These are phyloP conservation scores for Elsinoe fawcettii DNA, from an alignment of 2,329 filamentous ascomycete genomes.

Conservation along the genomic window DNA sequence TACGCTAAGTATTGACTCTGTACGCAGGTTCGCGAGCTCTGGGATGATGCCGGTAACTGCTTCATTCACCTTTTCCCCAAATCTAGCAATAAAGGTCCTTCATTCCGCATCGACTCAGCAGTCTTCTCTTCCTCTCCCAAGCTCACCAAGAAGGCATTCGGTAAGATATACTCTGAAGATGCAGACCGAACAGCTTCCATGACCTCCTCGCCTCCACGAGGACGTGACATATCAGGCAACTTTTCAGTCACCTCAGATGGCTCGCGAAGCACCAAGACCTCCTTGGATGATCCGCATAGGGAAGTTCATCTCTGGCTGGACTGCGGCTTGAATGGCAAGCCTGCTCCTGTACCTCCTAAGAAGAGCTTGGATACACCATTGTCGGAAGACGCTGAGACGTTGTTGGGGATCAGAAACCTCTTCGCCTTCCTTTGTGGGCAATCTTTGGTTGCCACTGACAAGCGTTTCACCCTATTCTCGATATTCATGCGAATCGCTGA, in stretches of 20 bases:
- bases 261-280: conserved; percentile 42
- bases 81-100: conserved; percentile 48
- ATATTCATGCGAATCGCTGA: conserved; percentile 56
- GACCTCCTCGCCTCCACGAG: conserved; percentile 14
- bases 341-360: conserved; percentile 32
- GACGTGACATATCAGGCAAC: conserved; percentile 1
- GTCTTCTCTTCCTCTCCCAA: conserved; percentile 50
- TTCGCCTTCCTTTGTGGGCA: conserved; percentile 58
- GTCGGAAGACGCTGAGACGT: conserved; percentile 35
- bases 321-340: conserved; percentile 34
- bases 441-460: conserved; percentile 51
- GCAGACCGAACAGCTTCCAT: conserved; percentile 17
- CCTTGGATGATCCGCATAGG: conserved; percentile 39
- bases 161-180: conserved; percentile 40
- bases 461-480: conserved; percentile 48
- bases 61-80: conserved; percentile 55
- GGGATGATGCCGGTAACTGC: conserved; percentile 56
- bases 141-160: conserved; percentile 49
- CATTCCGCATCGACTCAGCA: conserved; percentile 54
- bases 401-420: conserved; percentile 55
- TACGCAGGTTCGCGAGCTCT: conserved; percentile 48
- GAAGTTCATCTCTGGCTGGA: conserved; percentile 50
- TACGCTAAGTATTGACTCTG: neutral
- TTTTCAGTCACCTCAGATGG: conserved; percentile 8
- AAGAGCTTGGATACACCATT: conserved; percentile 6